Conservation (phyloP, 208 protist genomes). For the Leptomonas pyrrhocoris region DNA sequence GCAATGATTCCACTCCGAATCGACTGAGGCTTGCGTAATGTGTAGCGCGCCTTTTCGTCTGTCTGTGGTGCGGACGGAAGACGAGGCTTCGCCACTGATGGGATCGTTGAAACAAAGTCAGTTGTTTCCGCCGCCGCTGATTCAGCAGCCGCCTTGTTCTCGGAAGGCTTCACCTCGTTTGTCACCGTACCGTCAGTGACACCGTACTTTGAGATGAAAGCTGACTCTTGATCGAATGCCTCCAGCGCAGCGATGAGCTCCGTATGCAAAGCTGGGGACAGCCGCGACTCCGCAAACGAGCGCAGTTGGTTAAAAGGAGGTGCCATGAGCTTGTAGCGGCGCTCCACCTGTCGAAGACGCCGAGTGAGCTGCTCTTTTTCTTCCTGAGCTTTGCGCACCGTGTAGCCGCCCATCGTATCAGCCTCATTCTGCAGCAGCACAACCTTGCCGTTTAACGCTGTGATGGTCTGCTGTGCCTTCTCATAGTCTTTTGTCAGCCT, state of each 20-base stretch:
- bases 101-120: slow-evolving; percentile 5
- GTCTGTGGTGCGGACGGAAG: slow-evolving; percentile 1
- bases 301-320: slow-evolving; percentile 76
- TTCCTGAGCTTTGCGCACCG: slow-evolving; percentile 72
- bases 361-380: slow-evolving; percentile 74
- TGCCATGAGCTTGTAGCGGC: slow-evolving; percentile 43
- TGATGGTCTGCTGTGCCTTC: slow-evolving; percentile 50
- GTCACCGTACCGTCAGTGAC: neutral
- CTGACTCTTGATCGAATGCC: slow-evolving; percentile 51
- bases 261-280: slow-evolving; percentile 44
- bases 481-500: slow-evolving; percentile 62
- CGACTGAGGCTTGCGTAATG: slow-evolving; percentile 9
- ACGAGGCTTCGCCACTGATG: slow-evolving; percentile 14
- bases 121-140: neutral
- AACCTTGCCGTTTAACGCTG: slow-evolving; percentile 64
- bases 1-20: slow-evolving; percentile 15
- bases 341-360: slow-evolving; percentile 69
- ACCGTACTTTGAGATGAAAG: slow-evolving; percentile 7
- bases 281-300: slow-evolving; percentile 48
- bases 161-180: neutral
- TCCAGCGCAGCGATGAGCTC: slow-evolving; percentile 58
- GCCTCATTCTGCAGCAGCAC: slow-evolving; percentile 76
- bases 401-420: slow-evolving; percentile 71
- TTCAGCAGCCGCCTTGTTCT: neutral
- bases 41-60: neutral